phyloP scores from a whole-genome alignment of 2,329 filamentous ascomycete species.

The Pleurostoma richardsiae region DNA sequence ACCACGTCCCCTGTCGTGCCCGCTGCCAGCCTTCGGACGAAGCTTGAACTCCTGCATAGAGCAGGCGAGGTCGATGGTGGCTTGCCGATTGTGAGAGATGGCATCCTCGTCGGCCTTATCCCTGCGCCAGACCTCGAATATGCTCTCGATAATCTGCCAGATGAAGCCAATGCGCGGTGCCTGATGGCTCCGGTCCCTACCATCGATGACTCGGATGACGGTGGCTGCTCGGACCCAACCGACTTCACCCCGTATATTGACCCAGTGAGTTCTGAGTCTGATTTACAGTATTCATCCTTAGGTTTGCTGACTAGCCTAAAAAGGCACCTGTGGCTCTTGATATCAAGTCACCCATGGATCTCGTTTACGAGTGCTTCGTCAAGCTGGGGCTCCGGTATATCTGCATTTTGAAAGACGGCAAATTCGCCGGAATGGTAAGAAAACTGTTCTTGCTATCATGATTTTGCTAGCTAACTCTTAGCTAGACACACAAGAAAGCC shows the following conservation, averaged over 20 bases:
- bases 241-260: constrained; percentile 93
- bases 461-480: constrained; percentile 7
- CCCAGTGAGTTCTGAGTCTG: constrained; percentile 50
- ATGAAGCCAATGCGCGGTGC: constrained; percentile 70
- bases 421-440: constrained; percentile 81
- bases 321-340: constrained; percentile 83
- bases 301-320: not conserved
- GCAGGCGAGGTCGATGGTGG: constrained; percentile 90
- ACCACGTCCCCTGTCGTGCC: constrained; percentile 74
- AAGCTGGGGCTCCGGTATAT: constrained; percentile 92
- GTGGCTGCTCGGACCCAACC: constrained; percentile 55
- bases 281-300: not conserved
- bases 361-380: constrained; percentile 94
- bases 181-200: constrained; percentile 70
- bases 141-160: constrained; percentile 76
- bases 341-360: constrained; percentile 82
- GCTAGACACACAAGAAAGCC: constrained; percentile 83
- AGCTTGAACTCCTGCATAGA: constrained; percentile 76
- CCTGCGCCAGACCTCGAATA: constrained; percentile 92
- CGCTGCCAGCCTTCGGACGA: constrained; percentile 69
- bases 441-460: not conserved
- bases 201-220: constrained; percentile 59
- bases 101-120: constrained; percentile 81
- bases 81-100: constrained; percentile 76
- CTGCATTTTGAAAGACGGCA: constrained; percentile 79